Base-by-base conservation (phyloP, 2,329 filamentous ascomycete genomes). In the Xylariaceae sp. region DNA sequence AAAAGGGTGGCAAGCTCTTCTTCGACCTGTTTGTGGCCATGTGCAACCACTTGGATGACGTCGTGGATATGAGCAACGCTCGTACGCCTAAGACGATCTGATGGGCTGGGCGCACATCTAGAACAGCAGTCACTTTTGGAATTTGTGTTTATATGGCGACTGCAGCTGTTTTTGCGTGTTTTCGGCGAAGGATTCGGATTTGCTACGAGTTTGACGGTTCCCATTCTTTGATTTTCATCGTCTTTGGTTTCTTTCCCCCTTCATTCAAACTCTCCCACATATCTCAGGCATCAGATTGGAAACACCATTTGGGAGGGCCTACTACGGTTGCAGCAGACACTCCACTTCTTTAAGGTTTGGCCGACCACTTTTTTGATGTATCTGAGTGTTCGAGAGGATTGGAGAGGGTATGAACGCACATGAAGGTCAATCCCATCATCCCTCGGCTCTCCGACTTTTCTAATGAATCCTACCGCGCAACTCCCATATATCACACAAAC, bases 11-110 rank as follows among this genome's bases (percentile, higher is more conserved):
- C 69, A 89, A 89, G 75, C 76, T 96, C 70, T 96, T 92, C 76
- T 97, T 97, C 71, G 89, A 96, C 75, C 74, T 97, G 67, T 97
- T 96, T 66, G 89, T 96, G 62, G 89, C 89, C 59, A 86, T 96
- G 83, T 94, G 88, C 75, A 96, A 95, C 70, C 89, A 95, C 72
- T 84, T 96, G 60, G 89, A 96, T 76, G 89, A 96, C 67, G 81
- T 96, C 68, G 83, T 87, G 68, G 88, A 92, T 63, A 81, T 87
- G 66, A 83, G 78, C 77, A 84, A 81, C 64, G 76, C 73, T 61
- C 68, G 71, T 49, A 72, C 72, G 46, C 74, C 75, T 43, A 73
- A 67, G 66, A 75, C 73, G 35, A 69, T 78, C 61, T 78, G 61
- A 76, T 50, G 53, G 47, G 33, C 35, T 8, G n/a, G 15, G 18